These are phyloP conservation scores for Lipomyces yarrowii DNA, from an alignment of 1,139 yeast species.

Conservation along the genomic window DNA sequence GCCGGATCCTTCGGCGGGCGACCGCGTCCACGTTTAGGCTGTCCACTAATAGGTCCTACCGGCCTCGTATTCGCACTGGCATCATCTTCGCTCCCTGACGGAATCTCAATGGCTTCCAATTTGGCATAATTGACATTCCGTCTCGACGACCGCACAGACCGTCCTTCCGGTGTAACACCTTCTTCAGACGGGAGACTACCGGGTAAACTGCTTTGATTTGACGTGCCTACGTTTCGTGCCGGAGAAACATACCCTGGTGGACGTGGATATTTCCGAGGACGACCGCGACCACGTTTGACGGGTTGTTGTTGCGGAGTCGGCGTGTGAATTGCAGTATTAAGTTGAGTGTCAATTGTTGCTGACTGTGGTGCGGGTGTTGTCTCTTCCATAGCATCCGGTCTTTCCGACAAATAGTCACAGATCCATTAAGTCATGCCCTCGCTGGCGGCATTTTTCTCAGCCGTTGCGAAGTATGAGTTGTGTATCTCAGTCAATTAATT, in stretches of 20 bases:
- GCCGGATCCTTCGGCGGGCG: constrained; percentile 23
- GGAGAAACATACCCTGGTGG: constrained; percentile 22
- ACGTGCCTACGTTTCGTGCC: not conserved
- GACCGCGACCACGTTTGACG: constrained; percentile 5
- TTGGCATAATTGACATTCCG: constrained; percentile 11
- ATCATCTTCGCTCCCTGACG: constrained; percentile 10
- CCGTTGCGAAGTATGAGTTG: too few relatives aligned
- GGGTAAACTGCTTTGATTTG: not conserved
- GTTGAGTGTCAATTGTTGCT: not conserved
- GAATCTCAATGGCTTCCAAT: constrained; percentile 7
- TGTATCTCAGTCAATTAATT: too few relatives aligned
- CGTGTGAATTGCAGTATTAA: not conserved
- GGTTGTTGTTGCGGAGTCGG: not conserved
- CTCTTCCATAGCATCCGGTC: not conserved
- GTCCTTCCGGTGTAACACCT: constrained; percentile 8
- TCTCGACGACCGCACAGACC: constrained; percentile 13
- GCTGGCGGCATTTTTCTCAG: not conserved
- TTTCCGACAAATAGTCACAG: not conserved
- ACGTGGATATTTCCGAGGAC: constrained; percentile 12
- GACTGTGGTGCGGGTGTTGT: not conserved
- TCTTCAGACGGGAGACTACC: not conserved
- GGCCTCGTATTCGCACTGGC: not conserved
- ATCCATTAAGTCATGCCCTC: not conserved
- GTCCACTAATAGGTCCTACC: not conserved
- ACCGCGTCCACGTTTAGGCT: constrained; percentile 14